Conservation (phyloP, 257 asterid genomes). For the Parsonsia alboflavescens region DNA sequence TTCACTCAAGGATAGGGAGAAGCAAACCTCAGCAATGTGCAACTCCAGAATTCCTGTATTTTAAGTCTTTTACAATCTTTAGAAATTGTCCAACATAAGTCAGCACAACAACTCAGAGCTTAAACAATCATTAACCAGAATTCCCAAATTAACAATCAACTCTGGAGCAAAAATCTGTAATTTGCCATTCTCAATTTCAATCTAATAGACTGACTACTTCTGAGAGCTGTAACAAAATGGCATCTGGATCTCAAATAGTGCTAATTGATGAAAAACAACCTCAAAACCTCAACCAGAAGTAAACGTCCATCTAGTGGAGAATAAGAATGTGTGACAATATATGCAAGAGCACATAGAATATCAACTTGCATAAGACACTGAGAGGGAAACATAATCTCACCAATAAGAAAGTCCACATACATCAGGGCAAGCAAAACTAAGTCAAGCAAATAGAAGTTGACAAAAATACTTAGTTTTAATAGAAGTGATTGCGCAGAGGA, state of each 20-base stretch:
- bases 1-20: not conserved
- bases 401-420: not conserved
- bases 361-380: not conserved
- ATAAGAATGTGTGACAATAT: not conserved
- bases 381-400: not conserved
- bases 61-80: not conserved
- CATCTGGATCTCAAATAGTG: not conserved
- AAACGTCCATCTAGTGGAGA: not conserved
- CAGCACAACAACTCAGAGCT: not conserved
- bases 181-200: not conserved
- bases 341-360: not conserved
- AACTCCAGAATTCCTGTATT: not conserved
- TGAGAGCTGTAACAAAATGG: not conserved
- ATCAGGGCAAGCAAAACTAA: not conserved
- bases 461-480: not conserved
- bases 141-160: not conserved
- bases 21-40: not conserved
- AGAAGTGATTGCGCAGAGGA: not conserved
- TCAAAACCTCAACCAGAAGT: not conserved
- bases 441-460: not conserved
- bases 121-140: not conserved
- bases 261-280: not conserved
- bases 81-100: not conserved
- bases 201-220: not conserved
- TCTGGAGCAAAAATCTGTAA: not conserved